phyloP scores from a whole-genome alignment of 2,329 filamentous ascomycete genomes.

The Erysiphe neolycopersici region DNA sequence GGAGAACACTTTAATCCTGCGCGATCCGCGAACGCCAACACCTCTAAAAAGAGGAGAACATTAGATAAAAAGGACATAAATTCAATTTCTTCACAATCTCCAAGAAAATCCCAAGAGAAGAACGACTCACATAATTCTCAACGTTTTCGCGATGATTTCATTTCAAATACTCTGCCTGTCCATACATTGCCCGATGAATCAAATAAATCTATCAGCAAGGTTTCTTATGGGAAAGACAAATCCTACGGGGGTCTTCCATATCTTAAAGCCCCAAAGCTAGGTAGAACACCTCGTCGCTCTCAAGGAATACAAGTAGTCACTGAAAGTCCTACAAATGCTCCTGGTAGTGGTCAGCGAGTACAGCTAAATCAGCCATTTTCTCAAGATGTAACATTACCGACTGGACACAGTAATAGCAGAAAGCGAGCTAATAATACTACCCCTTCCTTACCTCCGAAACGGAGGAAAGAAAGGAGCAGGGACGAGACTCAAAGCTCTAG shows the following conservation, averaged over 20 bases:
- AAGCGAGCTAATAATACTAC: conserved; percentile 1
- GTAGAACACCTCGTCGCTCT: background rate
- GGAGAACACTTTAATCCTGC: background rate
- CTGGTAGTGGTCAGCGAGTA: conserved; percentile 26
- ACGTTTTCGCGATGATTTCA: too few species aligned
- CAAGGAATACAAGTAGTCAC: conserved; percentile 18
- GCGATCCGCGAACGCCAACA: conserved; percentile 12
- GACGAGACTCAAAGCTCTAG: background rate
- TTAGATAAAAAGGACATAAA: conserved; percentile 7
- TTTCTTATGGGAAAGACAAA: background rate
- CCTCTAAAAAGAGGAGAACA: conserved; percentile 12
- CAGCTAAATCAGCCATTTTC: conserved; percentile 15
- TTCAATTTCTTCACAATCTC: conserved; percentile 7
- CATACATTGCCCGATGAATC: background rate
- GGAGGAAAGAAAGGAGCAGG: conserved; percentile 3
- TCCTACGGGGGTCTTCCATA: background rate
- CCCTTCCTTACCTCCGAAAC: conserved; percentile 6
- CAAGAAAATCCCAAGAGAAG: conserved; percentile 7
- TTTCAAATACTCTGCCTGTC: too few species aligned
- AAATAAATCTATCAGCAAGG: background rate
- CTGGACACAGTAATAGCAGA: conserved; percentile 2
- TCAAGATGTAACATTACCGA: conserved; percentile 4
- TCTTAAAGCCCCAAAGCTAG: background rate
- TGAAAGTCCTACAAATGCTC: conserved; percentile 27
- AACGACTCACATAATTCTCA: conserved; percentile 1